phyloP scores from a whole-genome alignment of 129 eudicot species.

The Flaveria bidentis region DNA sequence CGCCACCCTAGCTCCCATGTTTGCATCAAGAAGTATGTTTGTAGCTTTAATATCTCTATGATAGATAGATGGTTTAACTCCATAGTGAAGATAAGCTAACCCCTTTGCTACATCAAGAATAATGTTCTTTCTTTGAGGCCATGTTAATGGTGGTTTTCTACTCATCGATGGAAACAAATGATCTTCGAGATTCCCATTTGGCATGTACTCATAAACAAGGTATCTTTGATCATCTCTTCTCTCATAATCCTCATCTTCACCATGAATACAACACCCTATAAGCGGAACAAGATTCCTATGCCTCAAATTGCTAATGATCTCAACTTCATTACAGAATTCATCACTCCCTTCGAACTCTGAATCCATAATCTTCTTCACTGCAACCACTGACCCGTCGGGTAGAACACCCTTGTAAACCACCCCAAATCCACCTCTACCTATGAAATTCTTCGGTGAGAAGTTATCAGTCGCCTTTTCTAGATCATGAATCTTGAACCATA shows the following conservation, averaged over 20 bases:
- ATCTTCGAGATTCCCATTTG: constrained; percentile 77
- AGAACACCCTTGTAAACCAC: constrained; percentile 64
- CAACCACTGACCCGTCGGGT: constrained; percentile 66
- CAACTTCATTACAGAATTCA: constrained; percentile 81
- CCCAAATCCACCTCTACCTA: constrained; percentile 87
- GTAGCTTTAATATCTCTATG: constrained; percentile 81
- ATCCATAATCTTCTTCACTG: constrained; percentile 62
- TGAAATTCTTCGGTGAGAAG: constrained; percentile 63
- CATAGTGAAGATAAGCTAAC: constrained; percentile 70
- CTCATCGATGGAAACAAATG: constrained; percentile 51
- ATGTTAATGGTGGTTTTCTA: constrained; percentile 45
- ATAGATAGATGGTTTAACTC: constrained; percentile 73
- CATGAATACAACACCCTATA: constrained; percentile 74
- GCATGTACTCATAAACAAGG: constrained; percentile 81
- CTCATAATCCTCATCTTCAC: constrained; percentile 46
- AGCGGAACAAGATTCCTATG: constrained; percentile 76
- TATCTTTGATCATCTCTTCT: constrained; percentile 51
- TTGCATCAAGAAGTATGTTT: constrained; percentile 68
- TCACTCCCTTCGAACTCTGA: constrained; percentile 61
- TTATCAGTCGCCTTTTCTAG: constrained; percentile 74
- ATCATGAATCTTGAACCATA: constrained; percentile 67
- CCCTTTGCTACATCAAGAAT: constrained; percentile 79
- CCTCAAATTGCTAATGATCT: constrained; percentile 73
- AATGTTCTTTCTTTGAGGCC: constrained; percentile 79
- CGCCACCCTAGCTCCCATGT: constrained; percentile 82